Evolutionary conservation across 108 stramenopile species (phyloP).

Genomic region (Cyclotella kingstonii): DNA sequence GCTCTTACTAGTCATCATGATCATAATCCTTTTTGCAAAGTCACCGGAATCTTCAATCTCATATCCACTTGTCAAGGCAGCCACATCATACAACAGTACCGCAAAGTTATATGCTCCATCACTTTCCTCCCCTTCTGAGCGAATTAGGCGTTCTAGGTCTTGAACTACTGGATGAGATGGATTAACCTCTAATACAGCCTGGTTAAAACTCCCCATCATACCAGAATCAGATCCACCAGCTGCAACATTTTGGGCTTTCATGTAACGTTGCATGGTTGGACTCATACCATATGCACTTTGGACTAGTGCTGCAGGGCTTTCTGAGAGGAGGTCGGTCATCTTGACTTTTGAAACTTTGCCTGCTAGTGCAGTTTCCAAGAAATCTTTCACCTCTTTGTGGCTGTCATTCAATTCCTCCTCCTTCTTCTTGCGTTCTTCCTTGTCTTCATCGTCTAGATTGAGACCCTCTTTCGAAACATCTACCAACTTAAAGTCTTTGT

Average conservation of each 20-base stretch:
- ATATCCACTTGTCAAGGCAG: slow-evolving; percentile 95
- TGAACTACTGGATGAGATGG: slow-evolving; percentile 90
- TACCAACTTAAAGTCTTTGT: slow-evolving; percentile 78
- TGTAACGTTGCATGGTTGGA: slow-evolving; percentile 98
- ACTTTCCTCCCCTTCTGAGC: slow-evolving; percentile 46
- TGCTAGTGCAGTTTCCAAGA: slow-evolving; percentile 73
- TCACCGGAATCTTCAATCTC: slow-evolving; percentile 81
- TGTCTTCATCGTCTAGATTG: slow-evolving; percentile 79
- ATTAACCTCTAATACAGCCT: slow-evolving; percentile 96
- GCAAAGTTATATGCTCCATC: slow-evolving; percentile 77
- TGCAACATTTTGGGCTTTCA: slow-evolving; percentile 92
- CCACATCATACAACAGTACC: slow-evolving; percentile 89
- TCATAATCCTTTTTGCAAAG: slow-evolving; percentile 87
- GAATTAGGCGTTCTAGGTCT: slow-evolving; percentile 67
- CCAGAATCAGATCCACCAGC: slow-evolving; percentile 68
- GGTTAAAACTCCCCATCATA: slow-evolving; percentile 66
- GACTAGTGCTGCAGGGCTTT: slow-evolving; percentile 90
- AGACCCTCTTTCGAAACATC: slow-evolving; percentile 93
- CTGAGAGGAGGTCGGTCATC: slow-evolving; percentile 79
- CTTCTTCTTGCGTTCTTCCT: slow-evolving; percentile 89
- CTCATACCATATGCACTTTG: slow-evolving; percentile 97
- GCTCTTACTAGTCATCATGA: slow-evolving; percentile 63
- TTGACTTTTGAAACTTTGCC: slow-evolving; percentile 89
- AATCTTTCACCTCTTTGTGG: slow-evolving; percentile 73
- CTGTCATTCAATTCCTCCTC: slow-evolving; percentile 73